Evolutionary conservation across 2,329 filamentous ascomycete species (phyloP).

Genomic region (Phaeosphaeriaceae sp.): DNA sequence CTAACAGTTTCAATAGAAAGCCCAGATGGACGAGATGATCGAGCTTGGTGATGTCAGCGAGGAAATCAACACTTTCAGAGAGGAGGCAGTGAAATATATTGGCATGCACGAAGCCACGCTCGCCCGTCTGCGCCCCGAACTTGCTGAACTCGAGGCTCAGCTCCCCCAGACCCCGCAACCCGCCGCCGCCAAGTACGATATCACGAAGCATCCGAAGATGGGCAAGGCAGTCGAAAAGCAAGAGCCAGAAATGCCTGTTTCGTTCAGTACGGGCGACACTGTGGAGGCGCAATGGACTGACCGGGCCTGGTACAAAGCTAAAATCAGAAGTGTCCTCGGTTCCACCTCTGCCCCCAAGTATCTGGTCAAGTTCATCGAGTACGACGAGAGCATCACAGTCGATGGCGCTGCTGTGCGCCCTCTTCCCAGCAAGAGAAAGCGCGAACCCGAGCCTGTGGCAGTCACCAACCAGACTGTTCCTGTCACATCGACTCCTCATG

Average conservation of each 20-base stretch:
- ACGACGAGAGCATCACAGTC: conserved; percentile 85
- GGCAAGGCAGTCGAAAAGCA: conserved; percentile 54
- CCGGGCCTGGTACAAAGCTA: conserved; percentile 87
- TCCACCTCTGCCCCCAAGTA: conserved; percentile 91
- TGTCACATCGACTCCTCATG: conserved; percentile 52
- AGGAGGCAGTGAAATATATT: conserved; percentile 84
- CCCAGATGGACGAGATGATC: conserved; percentile 78
- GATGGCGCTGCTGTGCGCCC: conserved; percentile 51
- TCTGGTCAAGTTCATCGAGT: conserved; percentile 93
- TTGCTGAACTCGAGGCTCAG: conserved; percentile 62
- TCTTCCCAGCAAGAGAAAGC: conserved; percentile 60
- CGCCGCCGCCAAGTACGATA: conserved; percentile 70
- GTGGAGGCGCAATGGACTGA: conserved; percentile 94
- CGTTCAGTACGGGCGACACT: conserved; percentile 86
- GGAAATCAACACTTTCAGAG: conserved; percentile 78
- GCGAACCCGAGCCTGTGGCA: conserved; percentile 82
- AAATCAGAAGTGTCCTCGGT: conserved; percentile 92
- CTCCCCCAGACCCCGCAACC: conserved; percentile 50
- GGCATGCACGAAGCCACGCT: conserved; percentile 79
- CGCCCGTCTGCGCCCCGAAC: conserved; percentile 68
- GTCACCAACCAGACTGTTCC: conserved; percentile 50
- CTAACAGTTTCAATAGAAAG: conserved; percentile 12
- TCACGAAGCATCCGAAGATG: conserved; percentile 81
- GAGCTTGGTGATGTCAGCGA: conserved; percentile 80
- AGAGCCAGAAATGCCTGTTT: conserved; percentile 51